A percentile compares a stretch with the other conserved stretches of the same genome.
phyloP scores from a whole-genome alignment of 495 filamentous ascomycete species.

The Penicillium macrosclerotiorum region DNA sequence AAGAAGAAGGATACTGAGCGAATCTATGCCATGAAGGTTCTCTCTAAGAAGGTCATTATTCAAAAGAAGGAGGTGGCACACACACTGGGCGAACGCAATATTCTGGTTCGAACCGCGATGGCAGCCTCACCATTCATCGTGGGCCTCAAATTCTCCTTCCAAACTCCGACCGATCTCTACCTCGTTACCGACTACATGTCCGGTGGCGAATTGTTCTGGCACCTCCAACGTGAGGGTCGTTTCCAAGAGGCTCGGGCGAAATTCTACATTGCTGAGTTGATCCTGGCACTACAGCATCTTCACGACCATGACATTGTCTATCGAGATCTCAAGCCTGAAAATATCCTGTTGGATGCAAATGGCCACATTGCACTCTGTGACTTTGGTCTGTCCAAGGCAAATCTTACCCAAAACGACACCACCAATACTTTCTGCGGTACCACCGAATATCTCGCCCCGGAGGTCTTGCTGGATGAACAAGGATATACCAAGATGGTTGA shows the following conservation, averaged over 20 bases:
- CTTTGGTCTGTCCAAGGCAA: constrained; percentile 94
- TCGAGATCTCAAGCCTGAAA: constrained; percentile 84
- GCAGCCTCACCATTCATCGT: constrained; percentile 97
- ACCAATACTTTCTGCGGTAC: constrained; percentile 99
- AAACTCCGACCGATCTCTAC: constrained; percentile 94
- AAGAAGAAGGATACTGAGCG: constrained; percentile 94
- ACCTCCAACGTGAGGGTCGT: constrained; percentile 94
- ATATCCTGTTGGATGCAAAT: constrained; percentile 80
- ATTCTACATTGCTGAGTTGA: constrained; percentile 98
- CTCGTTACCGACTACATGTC: constrained; percentile 99
- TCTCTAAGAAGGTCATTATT: constrained; percentile 99
- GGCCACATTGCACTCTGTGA: constrained; percentile 84
- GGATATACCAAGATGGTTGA: constrained; percentile 99
- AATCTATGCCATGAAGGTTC: constrained; percentile 98
- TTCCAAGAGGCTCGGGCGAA: constrained; percentile 94
- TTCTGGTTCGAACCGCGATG: constrained; percentile 92
- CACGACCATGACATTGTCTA: constrained; percentile 98
- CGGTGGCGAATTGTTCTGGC: constrained; percentile 97
- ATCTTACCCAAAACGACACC: constrained; percentile 90
- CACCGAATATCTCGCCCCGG: constrained; percentile 94
- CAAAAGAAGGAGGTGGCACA: constrained; percentile 99
- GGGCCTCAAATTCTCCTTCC: constrained; percentile 97
- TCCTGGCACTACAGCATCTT: constrained; percentile 90
- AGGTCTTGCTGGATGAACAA: constrained; percentile 90
- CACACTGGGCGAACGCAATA: constrained; percentile 95